Base-by-base conservation (phyloP, 805 yeast species). In the Metschnikowia continentalis region DNA sequence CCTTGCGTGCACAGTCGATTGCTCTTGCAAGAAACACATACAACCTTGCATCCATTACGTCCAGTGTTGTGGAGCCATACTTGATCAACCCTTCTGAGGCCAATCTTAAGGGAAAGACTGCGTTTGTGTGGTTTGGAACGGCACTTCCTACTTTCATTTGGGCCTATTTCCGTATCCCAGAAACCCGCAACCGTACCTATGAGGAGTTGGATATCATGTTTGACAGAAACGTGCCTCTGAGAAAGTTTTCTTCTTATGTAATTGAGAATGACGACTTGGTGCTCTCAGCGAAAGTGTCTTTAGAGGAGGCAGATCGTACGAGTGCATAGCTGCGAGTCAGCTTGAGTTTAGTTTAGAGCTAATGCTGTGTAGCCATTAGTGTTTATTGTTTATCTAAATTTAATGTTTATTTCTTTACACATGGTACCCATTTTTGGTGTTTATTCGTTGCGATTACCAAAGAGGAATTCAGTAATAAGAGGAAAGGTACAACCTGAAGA, bases 131-230 rank as follows among this genome's bases (percentile, higher is more conserved):
- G 49, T 47, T 49, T 40, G 61, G 52, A 52, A 46, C 69, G 50
- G 32, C 50, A 32, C 35, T 58, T 53, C 35, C 54, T 50, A 32
- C 52, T 42, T 38, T 48, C 19, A 68, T 71, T 41, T 70, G 73
- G 73, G 57, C 64, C 5, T 70, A 55, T 49, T 46, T 71, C 46
- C 49, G 55, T 11, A 33, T 52, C 32, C 53, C 55, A 3, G 53
- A 52, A 23, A 49, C 50, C 35, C 43, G 48, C 23, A 43, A 38
- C 30, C 43, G 53, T 33, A 52, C 54, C 3, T 52, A 52, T 43
- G 55, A 52, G 35, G 53, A 52, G 37, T 46, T 52, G 42, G 55
- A 49, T 23, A 17, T 52, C 14, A 37, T 52, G 51, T 52, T 52
- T 36, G 55, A 49, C 15, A 26, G 47, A 10, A n/a, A 33, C 7